These are phyloP conservation scores for Aspergillus puulaauensis DNA, from an alignment of 2,329 filamentous ascomycete genomes.

Conservation along the genomic window DNA sequence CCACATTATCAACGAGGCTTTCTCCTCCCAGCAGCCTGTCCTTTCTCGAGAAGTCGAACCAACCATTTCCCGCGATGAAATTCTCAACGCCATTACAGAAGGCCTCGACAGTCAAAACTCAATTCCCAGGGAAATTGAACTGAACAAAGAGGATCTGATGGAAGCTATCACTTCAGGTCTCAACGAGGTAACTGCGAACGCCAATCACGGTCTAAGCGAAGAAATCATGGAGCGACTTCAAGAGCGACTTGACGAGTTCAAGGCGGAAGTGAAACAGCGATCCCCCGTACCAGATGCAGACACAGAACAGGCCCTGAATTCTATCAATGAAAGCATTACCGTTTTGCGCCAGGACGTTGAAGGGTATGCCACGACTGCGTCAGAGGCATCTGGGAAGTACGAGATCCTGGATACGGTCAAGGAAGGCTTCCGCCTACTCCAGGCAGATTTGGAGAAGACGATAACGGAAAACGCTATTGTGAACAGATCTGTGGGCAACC, in stretches of 20 bases:
- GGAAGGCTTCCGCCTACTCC: conserved; percentile 61
- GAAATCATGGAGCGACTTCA: conserved; percentile 61
- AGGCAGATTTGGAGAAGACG: conserved; percentile 57
- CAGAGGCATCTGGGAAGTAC: conserved; percentile 69
- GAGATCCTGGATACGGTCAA: conserved; percentile 72
- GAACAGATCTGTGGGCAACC: conserved; percentile 30
- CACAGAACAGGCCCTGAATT: conserved; percentile 84
- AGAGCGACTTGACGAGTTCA: conserved; percentile 60
- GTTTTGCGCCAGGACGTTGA: conserved; percentile 78
- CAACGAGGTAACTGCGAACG: conserved; percentile 52
- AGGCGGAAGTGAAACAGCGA: conserved; percentile 71
- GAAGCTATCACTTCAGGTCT: conserved; percentile 59
- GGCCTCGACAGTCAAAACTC: conserved; percentile 52
- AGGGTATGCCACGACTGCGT: conserved; percentile 71
- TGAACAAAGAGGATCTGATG: conserved; percentile 55
- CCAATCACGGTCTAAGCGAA: conserved; percentile 54
- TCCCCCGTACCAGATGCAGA: conserved; percentile 75
- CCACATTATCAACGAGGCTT: conserved; percentile 33
- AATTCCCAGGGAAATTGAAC: conserved; percentile 59
- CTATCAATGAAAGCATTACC: conserved; percentile 83
- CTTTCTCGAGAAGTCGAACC: conserved; percentile 35
- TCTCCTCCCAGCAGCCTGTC: conserved; percentile 29
- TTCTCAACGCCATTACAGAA: conserved; percentile 60
- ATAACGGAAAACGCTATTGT: conserved; percentile 45
- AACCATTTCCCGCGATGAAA: conserved; percentile 53